Percentiles rank a stretch among this genome's conserved stretches.
phyloP scores from a whole-genome alignment of 345 rosid species.

The Citrus trifoliata region DNA sequence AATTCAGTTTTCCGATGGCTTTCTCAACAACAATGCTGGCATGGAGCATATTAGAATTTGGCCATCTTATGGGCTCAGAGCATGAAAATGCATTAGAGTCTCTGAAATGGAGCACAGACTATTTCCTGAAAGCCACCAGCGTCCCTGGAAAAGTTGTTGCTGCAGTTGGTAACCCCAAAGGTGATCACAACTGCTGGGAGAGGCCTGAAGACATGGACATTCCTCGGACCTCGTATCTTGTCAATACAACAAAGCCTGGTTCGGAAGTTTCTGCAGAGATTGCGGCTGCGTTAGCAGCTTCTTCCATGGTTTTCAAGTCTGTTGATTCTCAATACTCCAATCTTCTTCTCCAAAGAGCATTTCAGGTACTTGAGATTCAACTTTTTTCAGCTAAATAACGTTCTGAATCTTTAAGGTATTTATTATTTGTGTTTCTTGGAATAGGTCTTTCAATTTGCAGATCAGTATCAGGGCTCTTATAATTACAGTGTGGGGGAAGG shows the following conservation, averaged over 20 bases:
- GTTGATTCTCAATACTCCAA: conserved; percentile 35
- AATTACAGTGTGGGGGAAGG: conserved; percentile 31
- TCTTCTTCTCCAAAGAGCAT: conserved; percentile 44
- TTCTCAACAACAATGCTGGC: conserved; percentile 68
- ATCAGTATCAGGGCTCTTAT: conserved; percentile 55
- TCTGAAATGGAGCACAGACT: conserved; percentile 77
- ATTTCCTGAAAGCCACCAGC: conserved; percentile 63
- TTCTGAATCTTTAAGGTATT: not conserved
- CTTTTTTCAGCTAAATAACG: no score
- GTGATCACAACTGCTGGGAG: conserved; percentile 78
- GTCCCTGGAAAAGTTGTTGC: conserved; percentile 27
- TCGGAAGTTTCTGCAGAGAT: conserved; percentile 81
- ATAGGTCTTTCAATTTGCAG: conserved; percentile 69
- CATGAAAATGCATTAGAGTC: conserved; percentile 45
- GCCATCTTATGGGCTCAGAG: conserved; percentile 37
- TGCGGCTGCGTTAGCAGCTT: conserved; percentile 77
- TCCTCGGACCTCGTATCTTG: conserved; percentile 60
- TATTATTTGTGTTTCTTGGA: not conserved
- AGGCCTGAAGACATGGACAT: conserved; percentile 97
- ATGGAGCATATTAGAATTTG: conserved; percentile 79
- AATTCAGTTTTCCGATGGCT: conserved; percentile 84
- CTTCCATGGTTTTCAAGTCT: conserved; percentile 58
- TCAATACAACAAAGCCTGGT: conserved; percentile 49
- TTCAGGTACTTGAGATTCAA: conserved; percentile 4
- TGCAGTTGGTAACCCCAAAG: conserved; percentile 49